phyloP scores from a whole-genome alignment of 225 moss, liverwort and hornwort species.

The Straminergon stramineum region DNA sequence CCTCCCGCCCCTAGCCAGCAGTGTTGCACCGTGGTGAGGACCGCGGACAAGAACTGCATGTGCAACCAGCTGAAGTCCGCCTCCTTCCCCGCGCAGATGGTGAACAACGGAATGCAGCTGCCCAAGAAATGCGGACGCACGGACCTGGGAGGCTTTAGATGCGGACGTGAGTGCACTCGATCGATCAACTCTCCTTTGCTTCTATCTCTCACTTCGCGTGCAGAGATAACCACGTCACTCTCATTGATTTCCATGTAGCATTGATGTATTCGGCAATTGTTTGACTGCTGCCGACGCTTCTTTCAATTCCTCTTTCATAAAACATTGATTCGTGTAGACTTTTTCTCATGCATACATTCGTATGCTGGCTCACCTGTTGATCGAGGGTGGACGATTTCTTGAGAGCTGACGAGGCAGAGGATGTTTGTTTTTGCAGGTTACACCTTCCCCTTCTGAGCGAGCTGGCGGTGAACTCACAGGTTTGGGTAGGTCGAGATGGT shows the following conservation, averaged over 20 bases:
- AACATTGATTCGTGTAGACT: too few relatives aligned
- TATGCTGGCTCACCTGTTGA: too few relatives aligned
- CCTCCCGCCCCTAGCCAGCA: not conserved
- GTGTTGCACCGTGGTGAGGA: conserved; percentile 1
- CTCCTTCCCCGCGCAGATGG: conserved; percentile 5
- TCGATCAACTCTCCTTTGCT: not conserved
- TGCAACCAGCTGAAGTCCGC: conserved; percentile 1
- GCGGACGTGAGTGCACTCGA: not conserved
- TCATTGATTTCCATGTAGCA: not conserved
- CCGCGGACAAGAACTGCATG: conserved; percentile 10
- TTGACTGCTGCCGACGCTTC: too few relatives aligned
- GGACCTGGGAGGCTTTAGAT: not conserved
- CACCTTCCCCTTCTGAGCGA: not conserved
- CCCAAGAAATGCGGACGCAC: conserved; percentile 4
- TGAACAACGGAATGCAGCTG: conserved; percentile 2
- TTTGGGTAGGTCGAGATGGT: not conserved
- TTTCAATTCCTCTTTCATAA: not conserved
- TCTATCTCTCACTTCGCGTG: not conserved
- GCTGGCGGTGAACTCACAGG: not conserved
- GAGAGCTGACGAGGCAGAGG: too few relatives aligned
- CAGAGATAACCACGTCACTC: not conserved
- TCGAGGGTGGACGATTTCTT: too few relatives aligned
- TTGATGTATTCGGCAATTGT: not conserved
- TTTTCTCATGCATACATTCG: too few relatives aligned
- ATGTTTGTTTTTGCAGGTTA: not conserved